A percentile compares a stretch with the other conserved stretches of the same genome.
phyloP scores from a whole-genome alignment of 148 eudicot genomes.

The Rhododendron williamsianum region DNA sequence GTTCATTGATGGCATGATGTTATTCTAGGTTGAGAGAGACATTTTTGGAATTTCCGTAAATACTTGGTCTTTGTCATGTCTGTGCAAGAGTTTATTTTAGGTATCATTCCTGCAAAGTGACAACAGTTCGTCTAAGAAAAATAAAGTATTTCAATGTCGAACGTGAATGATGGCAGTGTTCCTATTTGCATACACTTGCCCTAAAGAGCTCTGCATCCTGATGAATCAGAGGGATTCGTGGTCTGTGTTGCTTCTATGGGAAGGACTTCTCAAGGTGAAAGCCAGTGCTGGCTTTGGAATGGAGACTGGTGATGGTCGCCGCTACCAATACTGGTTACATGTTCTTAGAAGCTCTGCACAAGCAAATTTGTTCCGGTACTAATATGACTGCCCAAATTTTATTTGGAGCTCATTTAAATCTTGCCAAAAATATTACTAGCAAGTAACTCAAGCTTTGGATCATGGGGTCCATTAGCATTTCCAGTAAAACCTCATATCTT shows the following conservation, averaged over 20 bases:
- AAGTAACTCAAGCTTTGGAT: neutral
- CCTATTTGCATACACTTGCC: neutral
- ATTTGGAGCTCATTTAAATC: neutral
- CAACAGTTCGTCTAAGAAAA: neutral
- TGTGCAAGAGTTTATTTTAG: neutral
- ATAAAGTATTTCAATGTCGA: neutral
- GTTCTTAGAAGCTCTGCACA: neutral
- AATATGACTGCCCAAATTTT: neutral
- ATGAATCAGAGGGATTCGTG: neutral
- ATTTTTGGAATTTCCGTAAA: slow-evolving; percentile 2
- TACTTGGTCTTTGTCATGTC: neutral
- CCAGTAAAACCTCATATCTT: neutral
- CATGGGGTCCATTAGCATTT: neutral
- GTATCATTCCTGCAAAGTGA: neutral
- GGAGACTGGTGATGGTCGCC: neutral
- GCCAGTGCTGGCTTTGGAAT: neutral
- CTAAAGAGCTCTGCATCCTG: neutral
- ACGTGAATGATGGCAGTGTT: neutral
- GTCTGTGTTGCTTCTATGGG: neutral
- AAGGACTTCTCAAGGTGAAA: neutral
- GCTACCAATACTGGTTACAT: neutral
- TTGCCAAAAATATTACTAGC: neutral
- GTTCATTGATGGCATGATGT: neutral
- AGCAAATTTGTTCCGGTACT: neutral
- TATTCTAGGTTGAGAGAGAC: neutral